Conservation (phyloP, 2,329 filamentous ascomycete species). For the Cladosporium sp. region DNA sequence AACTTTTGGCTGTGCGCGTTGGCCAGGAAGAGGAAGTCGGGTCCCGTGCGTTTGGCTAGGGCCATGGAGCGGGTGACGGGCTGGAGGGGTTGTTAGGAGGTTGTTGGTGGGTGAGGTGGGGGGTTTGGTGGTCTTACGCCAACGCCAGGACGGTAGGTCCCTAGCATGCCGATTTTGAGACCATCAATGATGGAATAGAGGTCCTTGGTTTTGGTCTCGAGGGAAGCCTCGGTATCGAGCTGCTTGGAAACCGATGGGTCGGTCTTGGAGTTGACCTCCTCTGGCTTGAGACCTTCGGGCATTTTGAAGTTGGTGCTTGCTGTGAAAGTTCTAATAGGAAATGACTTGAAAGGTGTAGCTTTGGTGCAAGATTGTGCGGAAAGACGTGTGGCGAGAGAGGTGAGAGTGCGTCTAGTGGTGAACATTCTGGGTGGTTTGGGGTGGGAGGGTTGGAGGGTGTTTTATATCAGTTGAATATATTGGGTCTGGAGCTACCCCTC, state of each 20-base stretch:
- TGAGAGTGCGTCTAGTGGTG: constrained; percentile 7
- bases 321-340: constrained; percentile 7
- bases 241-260: constrained; percentile 48
- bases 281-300: constrained; percentile 38
- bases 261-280: constrained; percentile 39
- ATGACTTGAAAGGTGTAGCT: constrained; percentile 20
- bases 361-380: constrained; percentile 5
- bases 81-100: constrained; percentile 11
- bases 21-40: constrained; percentile 48
- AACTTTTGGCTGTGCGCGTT: constrained; percentile 46
- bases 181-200: constrained; percentile 44
- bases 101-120: background rate
- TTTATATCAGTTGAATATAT: too few species aligned
- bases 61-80: constrained; percentile 46
- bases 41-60: constrained; percentile 51
- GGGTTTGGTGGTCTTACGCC: constrained; percentile 26
- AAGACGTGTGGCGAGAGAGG: constrained; percentile 7
- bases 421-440: background rate
- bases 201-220: constrained; percentile 43
- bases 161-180: constrained; percentile 41
- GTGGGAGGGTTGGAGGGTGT: background rate
- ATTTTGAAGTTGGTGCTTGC: constrained; percentile 27
- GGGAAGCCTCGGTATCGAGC: constrained; percentile 41
- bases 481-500: background rate
- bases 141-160: constrained; percentile 38